These are phyloP conservation scores for Acacia crassicarpa DNA, from an alignment of 306 rosid genomes.

Conservation along the genomic window DNA sequence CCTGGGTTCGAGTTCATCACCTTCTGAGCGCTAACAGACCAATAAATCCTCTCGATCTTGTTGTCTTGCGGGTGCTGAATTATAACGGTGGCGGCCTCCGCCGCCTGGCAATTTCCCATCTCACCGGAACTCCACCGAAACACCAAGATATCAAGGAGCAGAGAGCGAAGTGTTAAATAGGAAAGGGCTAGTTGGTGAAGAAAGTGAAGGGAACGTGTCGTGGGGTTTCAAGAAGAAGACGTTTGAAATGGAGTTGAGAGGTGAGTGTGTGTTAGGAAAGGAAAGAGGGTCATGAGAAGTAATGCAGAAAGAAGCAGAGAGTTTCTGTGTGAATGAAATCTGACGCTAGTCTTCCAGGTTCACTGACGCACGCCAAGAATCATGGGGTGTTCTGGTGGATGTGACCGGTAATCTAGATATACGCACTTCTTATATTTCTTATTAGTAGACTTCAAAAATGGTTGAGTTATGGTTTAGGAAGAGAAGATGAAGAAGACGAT, in stretches of 20 bases:
- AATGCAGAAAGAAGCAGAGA: not conserved
- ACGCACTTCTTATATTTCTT: not conserved
- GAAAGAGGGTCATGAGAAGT: not conserved
- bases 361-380: constrained; percentile 53
- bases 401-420: constrained; percentile 32
- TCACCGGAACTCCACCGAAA: not conserved
- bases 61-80: constrained; percentile 63
- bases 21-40: constrained; percentile 76
- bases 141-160: not conserved
- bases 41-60: constrained; percentile 71
- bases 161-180: not conserved
- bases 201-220: not conserved
- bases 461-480: not conserved
- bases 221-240: constrained; percentile 28
- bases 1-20: constrained; percentile 82
- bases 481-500: not conserved
- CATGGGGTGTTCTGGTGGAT: constrained; percentile 34
- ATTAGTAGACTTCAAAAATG: not conserved
- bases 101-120: constrained; percentile 97
- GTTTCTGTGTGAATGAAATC: constrained; percentile 24
- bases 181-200: not conserved
- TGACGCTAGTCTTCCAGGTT: constrained; percentile 37
- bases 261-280: not conserved
- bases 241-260: constrained; percentile 21
- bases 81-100: constrained; percentile 86